Evolutionary conservation across 2,329 filamentous ascomycete genomes (phyloP), one percentile per base, ranked within the genome.

Genomic region (Penicillium expansum): DNA sequence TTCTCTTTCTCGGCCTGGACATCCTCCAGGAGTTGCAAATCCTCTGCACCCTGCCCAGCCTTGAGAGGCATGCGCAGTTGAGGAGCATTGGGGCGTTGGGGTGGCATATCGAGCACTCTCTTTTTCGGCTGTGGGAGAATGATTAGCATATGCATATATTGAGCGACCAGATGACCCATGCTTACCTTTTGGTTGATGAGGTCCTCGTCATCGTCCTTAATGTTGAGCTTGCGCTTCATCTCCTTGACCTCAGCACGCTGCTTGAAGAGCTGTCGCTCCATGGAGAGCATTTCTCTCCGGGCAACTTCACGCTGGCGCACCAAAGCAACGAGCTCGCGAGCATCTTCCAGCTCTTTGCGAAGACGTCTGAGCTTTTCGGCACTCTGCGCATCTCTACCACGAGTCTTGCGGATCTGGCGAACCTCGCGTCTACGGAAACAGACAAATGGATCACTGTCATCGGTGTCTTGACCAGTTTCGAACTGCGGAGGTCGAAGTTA

Each of bases 351-450:
- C 78, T 99, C 93, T 67, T 88, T 88, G 54, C 94, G 87, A 69
- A 99, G 79, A 72, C 90, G 91, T 79, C 94, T 94, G 65, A 99
- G 83, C 75, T 96, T 97, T 72, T 99, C 94, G 53, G 90, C 91
- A 67, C 93, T 91, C 76, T 96, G 93, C 35, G 91, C 91, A 79
- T 99, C 94, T 69, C 94, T 87, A 65, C 91, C 91, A 70, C 94
- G 85, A 37, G 94, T 99, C 79, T 97, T 99, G 67, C 94, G 89
- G 48, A 92, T 93, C 73, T 96, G 91, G 56, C 94, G 88, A 45
- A 96, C 90, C 76, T 99, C 94, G 62, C 94, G 90, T 66, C 94
- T 87, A 71, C 94, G 86, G 84, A 99, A 99, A 77, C 94, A 99
- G 69, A 99, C 92, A 77, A 96, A 99, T 48, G 94, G 94, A 76